phyloP scores from a whole-genome alignment of 345 rosid genomes.

The Syzygium aromaticum region DNA sequence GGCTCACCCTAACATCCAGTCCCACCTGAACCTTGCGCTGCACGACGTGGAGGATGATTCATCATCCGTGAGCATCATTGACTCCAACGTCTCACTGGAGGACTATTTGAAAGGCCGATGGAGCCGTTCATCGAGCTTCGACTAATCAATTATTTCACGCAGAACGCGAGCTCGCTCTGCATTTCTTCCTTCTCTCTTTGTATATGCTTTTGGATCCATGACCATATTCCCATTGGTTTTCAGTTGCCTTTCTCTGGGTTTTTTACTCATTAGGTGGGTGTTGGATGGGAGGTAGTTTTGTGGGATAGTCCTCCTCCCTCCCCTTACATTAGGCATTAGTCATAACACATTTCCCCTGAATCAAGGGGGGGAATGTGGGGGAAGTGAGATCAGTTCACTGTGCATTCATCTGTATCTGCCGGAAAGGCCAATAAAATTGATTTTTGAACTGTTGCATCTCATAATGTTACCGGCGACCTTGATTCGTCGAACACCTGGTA shows the following conservation, averaged over 20 bases:
- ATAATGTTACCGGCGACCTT: neutral
- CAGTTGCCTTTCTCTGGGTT: neutral
- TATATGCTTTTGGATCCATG: neutral
- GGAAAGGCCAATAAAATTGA: neutral
- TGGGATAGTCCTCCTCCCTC: conserved; percentile 66
- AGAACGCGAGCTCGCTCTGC: neutral
- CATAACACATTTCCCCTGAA: neutral
- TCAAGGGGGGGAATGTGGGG: neutral
- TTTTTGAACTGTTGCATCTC: neutral
- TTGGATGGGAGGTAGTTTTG: conserved; percentile 75
- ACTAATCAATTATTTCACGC: conserved; percentile 20
- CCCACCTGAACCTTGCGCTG: conserved; percentile 80
- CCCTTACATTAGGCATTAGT: conserved; percentile 5
- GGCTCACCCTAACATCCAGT: conserved; percentile 50
- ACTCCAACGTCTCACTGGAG: conserved; percentile 60
- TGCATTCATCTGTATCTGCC: neutral
- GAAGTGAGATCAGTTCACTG: neutral
- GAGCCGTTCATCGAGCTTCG: conserved; percentile 90
- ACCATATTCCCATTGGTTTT: neutral
- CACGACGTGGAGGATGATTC: conserved; percentile 71
- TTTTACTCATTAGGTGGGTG: conserved; percentile 17
- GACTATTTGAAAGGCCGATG: conserved; percentile 88
- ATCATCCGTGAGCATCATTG: conserved; percentile 57
- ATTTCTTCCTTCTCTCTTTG: conserved; percentile 1
- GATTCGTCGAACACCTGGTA: neutral